phyloP scores from a whole-genome alignment of 177 flowering plant genomes.

The Vitis hybrid region DNA sequence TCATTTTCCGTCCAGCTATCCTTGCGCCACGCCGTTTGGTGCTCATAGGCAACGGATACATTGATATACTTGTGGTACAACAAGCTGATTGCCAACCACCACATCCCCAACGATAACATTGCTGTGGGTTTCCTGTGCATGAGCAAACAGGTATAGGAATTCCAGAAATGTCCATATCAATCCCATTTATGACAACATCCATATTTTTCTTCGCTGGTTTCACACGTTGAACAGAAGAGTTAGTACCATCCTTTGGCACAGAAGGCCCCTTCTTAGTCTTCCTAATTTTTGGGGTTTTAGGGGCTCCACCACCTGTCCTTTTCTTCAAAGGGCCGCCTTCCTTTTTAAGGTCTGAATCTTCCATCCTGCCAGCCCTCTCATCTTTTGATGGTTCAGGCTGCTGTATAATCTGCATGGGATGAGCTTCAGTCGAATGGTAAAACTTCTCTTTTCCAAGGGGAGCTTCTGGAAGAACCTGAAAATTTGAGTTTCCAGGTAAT shows the following conservation, averaged over 20 bases:
- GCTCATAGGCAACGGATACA: constrained; percentile 86
- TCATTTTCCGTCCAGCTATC: constrained; percentile 91
- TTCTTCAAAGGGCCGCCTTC: constrained; percentile 45
- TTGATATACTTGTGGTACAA: constrained; percentile 74
- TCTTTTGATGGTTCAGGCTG: constrained; percentile 37
- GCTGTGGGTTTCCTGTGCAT: constrained; percentile 76
- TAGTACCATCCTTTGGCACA: constrained; percentile 44
- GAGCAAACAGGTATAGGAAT: constrained; percentile 86
- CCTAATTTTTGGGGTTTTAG: constrained; percentile 46
- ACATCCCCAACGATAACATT: constrained; percentile 87
- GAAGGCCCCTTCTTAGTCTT: constrained; percentile 39
- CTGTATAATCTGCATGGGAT: constrained; percentile 46
- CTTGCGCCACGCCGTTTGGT: constrained; percentile 78
- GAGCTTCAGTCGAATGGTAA: constrained; percentile 8
- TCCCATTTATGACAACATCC: constrained; percentile 63
- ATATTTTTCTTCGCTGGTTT: constrained; percentile 52
- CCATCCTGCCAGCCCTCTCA: constrained; percentile 27
- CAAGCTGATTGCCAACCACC: constrained; percentile 97
- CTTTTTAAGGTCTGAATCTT: constrained; percentile 33
- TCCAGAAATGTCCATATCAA: constrained; percentile 63
- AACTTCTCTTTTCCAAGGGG: constrained; percentile 15
- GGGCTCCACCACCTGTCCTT: constrained; percentile 34
- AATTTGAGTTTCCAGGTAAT: constrained; percentile 40
- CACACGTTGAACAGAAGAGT: constrained; percentile 35
- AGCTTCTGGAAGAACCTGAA: constrained; percentile 35